Percentiles rank a stretch among this genome's conserved stretches.
Evolutionary conservation across 2,329 filamentous ascomycete genomes (phyloP).

Genomic region (Diplodia intermedia): DNA sequence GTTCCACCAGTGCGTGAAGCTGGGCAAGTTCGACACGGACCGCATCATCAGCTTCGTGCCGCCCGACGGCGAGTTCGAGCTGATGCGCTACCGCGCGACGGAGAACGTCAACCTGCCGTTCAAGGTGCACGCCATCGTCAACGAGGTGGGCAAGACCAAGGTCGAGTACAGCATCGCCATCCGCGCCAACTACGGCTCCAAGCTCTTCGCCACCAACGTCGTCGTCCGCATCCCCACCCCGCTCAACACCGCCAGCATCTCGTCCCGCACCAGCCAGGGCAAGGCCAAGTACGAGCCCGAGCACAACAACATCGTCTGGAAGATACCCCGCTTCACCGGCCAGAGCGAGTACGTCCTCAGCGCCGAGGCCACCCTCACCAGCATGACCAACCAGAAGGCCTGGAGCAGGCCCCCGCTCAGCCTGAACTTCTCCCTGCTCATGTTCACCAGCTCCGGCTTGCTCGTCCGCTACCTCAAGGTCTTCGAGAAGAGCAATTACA

Average conservation of each 20-base stretch:
- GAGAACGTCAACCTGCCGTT: constrained; percentile 99
- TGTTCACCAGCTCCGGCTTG: constrained; percentile 96
- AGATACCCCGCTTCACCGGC: constrained; percentile 98
- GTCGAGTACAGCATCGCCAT: constrained; percentile 99
- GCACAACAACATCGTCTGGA: constrained; percentile 98
- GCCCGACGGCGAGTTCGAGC: constrained; percentile 95
- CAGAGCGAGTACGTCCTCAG: constrained; percentile 95
- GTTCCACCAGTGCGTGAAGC: constrained; percentile 98
- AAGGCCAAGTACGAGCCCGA: constrained; percentile 98
- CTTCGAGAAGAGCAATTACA: constrained; percentile 99
- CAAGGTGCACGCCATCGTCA: constrained; percentile 98
- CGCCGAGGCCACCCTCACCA: constrained; percentile 89
- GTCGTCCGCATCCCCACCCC: constrained; percentile 93
- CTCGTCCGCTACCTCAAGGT: constrained; percentile 96
- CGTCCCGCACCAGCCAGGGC: constrained; percentile 89
- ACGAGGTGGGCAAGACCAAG: constrained; percentile 94
- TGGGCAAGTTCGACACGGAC: constrained; percentile 95
- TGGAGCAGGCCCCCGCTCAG: constrained; percentile 94
- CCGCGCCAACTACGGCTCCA: constrained; percentile 93
- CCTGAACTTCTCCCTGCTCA: constrained; percentile 89
- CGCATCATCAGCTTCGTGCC: constrained; percentile 97
- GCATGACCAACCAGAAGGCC: constrained; percentile 97
- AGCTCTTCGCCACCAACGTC: constrained; percentile 97
- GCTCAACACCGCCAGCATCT: constrained; percentile 93
- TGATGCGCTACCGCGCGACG: constrained; percentile 97